Evolutionary conservation across 2,329 filamentous ascomycete species (phyloP), one percentile per base, ranked within the genome.

Genomic region (Leptographium flavum): DNA sequence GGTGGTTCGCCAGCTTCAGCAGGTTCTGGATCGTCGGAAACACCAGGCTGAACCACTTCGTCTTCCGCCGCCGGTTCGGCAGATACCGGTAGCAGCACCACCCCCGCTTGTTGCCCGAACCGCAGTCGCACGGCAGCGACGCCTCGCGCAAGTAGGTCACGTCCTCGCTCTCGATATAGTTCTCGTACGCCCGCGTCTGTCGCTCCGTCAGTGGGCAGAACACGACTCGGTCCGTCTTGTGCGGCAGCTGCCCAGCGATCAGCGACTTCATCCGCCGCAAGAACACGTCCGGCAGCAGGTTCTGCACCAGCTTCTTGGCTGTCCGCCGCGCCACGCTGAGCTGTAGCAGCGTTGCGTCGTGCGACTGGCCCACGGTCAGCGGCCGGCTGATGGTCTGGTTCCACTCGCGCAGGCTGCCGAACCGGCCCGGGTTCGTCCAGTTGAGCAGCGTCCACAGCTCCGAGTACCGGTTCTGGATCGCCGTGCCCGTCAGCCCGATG

Each of bases 381-480:
- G 90, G 92, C 21, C 80, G 74, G 44, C 81, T 80, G 47, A 98
- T 86, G 32, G 74, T 78, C 19, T 73, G 69, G 55, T 79, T 82
- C 92, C 92, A 98, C 36, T 84, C 83, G 5, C 73, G 66, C 10
- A 83, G 56, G 0, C 69, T 69, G 15, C 74, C 75, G 45, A 80
- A 74, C 39, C 71, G 64, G 0, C 87, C 90, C 0, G 92, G 92
- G 54, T 93, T 92, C 0, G 87, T 88, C 92, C 92, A 98, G 58
- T 98, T 94, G 3, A 98, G 68, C 0, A 98, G 69, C 0, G 87
- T 93, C 90, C 90, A 98, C 1, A 98, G 71, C 60, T 98, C 92
- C 58, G 95, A 87, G 59, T 98, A 98, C 53, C 86, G 92, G 61
- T 98, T 98, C 58, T 98, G 92, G 38, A 98, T 95, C 0, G 90